Evolutionary conservation across 108 stramenopile species (phyloP), one percentile per base, ranked within the genome.

Genomic region (Nannochloropsis oceanica): DNA sequence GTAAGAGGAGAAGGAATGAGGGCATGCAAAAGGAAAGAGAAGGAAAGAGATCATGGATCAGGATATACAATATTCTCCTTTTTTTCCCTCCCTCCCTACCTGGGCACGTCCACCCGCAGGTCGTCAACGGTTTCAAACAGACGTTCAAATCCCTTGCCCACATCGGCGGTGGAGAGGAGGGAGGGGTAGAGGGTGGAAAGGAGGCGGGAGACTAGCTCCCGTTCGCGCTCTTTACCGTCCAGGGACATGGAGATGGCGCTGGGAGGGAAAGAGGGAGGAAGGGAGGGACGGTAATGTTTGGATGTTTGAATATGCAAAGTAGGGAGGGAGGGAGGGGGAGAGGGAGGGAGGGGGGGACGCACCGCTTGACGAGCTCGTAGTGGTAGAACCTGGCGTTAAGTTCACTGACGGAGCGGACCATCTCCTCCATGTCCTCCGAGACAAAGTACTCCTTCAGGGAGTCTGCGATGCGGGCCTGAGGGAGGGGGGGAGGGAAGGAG

Each of bases 121-220:
- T 96, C 96, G 80, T 96, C 95, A 34, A 95, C 85, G 5, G 90
- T 87, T 86, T 96, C 95, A 43, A 98, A 88, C 1, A 96, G 87
- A 26, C 93, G 83, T 80, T 96, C 93, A 85, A 96, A 98, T 1
- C 97, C 97, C 46, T 84, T 87, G 84, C 92, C 93, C 91, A 96
- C 93, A 82, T 94, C 92, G 8, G 84, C 88, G 84, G 93, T 93
- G 26, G 91, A 86, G 86, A 98, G 85, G 0, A 95, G 93, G 25
- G 88, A 83, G 2, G 95, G 96, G 91, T 96, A 95, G 80, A 95
- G 86, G 81, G 93, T 93, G 26, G 94, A 93, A 86, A 98, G 92
- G 0, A 96, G 89, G n/a, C 94, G 85, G 80, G 92, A 93, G 27
- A 94, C 90, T 25, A 95, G 85, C 85, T 98, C 97, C 84, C 95